Percentiles rank a stretch among this genome's conserved stretches.
These are phyloP conservation scores for Guadua angustifolia DNA, from an alignment of 176 grass and related monocot species.

Conservation along the genomic window DNA sequence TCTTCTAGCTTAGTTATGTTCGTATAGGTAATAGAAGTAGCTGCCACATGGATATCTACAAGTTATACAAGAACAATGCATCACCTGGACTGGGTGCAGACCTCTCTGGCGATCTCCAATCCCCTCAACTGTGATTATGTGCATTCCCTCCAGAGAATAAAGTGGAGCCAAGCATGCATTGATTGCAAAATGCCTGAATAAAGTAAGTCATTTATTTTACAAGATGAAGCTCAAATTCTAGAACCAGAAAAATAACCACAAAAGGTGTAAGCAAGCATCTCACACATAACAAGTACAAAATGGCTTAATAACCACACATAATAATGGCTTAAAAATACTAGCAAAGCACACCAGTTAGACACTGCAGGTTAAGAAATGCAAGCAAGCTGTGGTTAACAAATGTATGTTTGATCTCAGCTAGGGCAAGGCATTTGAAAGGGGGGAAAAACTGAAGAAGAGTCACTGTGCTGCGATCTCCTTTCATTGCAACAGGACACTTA, in stretches of 20 bases:
- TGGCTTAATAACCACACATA: not conserved
- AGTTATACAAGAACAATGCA: constrained; percentile 36
- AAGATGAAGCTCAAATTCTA: constrained; percentile 35
- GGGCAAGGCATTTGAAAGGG: not conserved
- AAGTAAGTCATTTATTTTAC: constrained; percentile 31
- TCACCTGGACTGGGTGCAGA: constrained; percentile 94
- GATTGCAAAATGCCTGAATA: constrained; percentile 89
- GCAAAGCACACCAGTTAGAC: constrained; percentile 5
- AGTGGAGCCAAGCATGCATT: constrained; percentile 95
- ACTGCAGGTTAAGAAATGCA: constrained; percentile 22
- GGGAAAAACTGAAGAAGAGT: not conserved
- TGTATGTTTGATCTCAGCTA: not conserved
- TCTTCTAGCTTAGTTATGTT: constrained; percentile 19
- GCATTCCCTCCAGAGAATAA: constrained; percentile 97
- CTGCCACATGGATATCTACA: constrained; percentile 25
- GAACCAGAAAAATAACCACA: constrained; percentile 25
- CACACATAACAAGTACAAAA: not conserved
- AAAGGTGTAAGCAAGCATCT: not conserved
- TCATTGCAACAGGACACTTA: not conserved
- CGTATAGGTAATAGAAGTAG: constrained; percentile 26
- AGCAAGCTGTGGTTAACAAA: constrained; percentile 2
- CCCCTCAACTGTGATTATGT: constrained; percentile 96
- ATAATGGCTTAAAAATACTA: not conserved
- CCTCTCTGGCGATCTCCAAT: constrained; percentile 73
- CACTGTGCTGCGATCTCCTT: not conserved